A percentile compares a stretch with the other conserved stretches of the same genome.
Evolutionary conservation across 305 asterid genomes (phyloP).

Genomic region (Solanum hybrid): DNA sequence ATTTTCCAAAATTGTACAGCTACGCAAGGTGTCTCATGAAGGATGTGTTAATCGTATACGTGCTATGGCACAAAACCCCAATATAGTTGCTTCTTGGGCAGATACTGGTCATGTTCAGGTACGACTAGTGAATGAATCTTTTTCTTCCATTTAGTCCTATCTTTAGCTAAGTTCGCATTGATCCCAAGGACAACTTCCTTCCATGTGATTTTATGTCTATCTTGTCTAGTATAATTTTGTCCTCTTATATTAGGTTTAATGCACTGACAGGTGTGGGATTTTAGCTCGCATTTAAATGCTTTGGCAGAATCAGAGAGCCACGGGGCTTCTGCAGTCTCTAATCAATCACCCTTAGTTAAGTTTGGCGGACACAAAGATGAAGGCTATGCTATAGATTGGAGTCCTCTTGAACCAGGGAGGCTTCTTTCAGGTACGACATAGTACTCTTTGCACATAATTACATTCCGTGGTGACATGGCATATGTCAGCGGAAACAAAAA

Average conservation of each 20-base stretch:
- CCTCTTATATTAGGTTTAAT: not conserved
- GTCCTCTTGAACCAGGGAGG: conserved; percentile 82
- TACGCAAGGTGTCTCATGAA: conserved; percentile 27
- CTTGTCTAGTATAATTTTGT: not conserved
- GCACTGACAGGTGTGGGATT: not conserved
- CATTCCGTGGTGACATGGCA: not conserved
- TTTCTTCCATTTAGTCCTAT: not conserved
- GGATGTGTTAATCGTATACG: conserved; percentile 37
- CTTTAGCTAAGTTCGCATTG: not conserved
- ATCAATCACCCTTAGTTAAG: conserved; percentile 61
- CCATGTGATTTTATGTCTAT: not conserved
- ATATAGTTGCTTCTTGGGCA: conserved; percentile 85
- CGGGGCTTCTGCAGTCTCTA: conserved; percentile 11
- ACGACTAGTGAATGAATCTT: not conserved
- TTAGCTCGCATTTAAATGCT: not conserved
- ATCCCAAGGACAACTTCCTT: not conserved
- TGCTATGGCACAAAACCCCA: conserved; percentile 45
- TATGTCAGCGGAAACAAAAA: too few species aligned
- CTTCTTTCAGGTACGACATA: conserved; percentile 53
- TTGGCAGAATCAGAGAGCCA: not conserved
- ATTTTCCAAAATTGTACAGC: conserved; percentile 12
- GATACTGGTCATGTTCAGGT: conserved; percentile 82
- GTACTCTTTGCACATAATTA: not conserved
- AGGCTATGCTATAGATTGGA: conserved; percentile 95
- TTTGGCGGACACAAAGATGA: conserved; percentile 81